Percentiles rank a stretch among this genome's conserved stretches.
These are phyloP conservation scores for sweet orange (Citrus sinensis) DNA, from an alignment of 345 rosid genomes.

Conservation along the genomic window DVS_A1.0 CM039168.1:980001-980500, in stretches of 20 bases:
- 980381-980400: neutral
- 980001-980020: neutral
- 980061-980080: neutral
- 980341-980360: neutral
- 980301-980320: neutral
- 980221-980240: neutral
- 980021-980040: neutral
- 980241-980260: neutral
- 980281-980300: neutral
- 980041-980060: neutral
- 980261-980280: neutral
- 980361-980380: neutral
- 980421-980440: no score
- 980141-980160: neutral
- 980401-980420: neutral
- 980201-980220: neutral
- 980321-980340: neutral
- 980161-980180: neutral
- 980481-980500: neutral
- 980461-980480: neutral
- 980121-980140: neutral
- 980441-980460: no score
- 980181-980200: neutral
- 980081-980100: neutral
- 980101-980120: neutral